phyloP scores from a whole-genome alignment of 2,329 filamentous ascomycete species.

The Colletotrichum cereale region DNA sequence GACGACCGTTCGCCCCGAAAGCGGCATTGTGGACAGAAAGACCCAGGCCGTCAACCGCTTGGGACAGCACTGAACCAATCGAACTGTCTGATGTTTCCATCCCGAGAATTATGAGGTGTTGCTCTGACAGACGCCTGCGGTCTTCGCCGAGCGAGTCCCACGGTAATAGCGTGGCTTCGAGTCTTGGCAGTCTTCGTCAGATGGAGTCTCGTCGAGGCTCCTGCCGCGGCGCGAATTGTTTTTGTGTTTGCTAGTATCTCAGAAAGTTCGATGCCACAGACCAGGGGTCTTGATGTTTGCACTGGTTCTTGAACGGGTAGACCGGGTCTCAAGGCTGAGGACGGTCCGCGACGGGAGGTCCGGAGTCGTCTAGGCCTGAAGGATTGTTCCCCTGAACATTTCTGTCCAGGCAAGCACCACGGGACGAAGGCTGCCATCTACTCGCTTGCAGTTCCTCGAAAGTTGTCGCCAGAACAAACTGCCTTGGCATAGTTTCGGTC shows the following conservation, averaged over 20 bases:
- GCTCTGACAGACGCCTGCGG: background rate
- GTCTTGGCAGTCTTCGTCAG: background rate
- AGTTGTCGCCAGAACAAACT: background rate
- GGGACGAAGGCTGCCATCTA: background rate
- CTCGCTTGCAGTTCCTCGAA: background rate
- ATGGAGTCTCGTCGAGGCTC: background rate
- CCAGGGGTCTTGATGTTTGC: conserved; percentile 24
- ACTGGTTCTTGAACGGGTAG: conserved; percentile 5
- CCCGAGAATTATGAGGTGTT: background rate
- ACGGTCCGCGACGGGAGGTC: conserved; percentile 15
- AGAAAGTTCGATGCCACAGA: conserved; percentile 33
- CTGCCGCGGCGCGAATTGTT: background rate
- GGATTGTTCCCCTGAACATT: background rate
- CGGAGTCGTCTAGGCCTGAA: background rate
- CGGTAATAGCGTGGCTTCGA: background rate
- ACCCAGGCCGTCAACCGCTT: conserved; percentile 37
- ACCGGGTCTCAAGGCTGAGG: conserved; percentile 16
- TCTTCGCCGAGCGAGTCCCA: no score
- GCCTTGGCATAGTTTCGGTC: background rate
- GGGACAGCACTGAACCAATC: conserved; percentile 34
- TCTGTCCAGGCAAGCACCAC: background rate
- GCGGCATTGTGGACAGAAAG: conserved; percentile 45
- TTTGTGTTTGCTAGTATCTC: conserved; percentile 44
- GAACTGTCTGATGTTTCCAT: conserved; percentile 20
- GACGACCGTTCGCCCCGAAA: conserved; percentile 51